Conservation (phyloP, 2,329 filamentous ascomycete genomes). For the Myriosclerotinia curreyana region DNA sequence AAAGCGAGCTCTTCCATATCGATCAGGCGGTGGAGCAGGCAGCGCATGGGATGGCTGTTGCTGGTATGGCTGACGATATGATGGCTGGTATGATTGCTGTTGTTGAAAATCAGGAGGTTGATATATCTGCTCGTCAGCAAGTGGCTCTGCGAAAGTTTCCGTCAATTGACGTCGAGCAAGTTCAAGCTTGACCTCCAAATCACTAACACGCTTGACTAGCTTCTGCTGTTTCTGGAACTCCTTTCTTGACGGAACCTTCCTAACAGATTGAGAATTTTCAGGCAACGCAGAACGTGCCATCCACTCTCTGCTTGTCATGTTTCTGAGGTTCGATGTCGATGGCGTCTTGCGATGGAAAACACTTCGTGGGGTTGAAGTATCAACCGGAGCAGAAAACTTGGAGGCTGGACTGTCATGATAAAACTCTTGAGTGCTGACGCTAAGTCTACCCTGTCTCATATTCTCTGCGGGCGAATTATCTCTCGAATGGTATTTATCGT, state of each 20-base stretch:
- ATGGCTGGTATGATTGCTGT: constrained; percentile 8
- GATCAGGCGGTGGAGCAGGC: constrained; percentile 25
- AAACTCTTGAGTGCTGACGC: constrained; percentile 28
- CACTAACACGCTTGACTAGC: constrained; percentile 56
- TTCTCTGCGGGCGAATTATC: constrained; percentile 29
- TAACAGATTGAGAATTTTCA: constrained; percentile 27
- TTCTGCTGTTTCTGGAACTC: constrained; percentile 57
- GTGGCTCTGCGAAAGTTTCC: constrained; percentile 44
- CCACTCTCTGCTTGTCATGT: constrained; percentile 22
- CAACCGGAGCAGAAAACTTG: constrained; percentile 22
- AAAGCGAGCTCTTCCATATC: constrained; percentile 40
- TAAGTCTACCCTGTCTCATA: constrained; percentile 33
- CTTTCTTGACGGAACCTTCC: constrained; percentile 51
- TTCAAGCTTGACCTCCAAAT: constrained; percentile 57
- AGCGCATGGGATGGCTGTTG: constrained; percentile 21
- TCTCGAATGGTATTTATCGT: constrained; percentile 19
- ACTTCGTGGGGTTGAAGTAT: constrained; percentile 26
- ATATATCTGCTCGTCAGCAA: constrained; percentile 32
- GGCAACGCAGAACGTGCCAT: not conserved
- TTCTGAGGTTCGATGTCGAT: constrained; percentile 33
- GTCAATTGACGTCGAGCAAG: constrained; percentile 54
- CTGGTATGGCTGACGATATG: not conserved
- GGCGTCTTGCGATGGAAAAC: constrained; percentile 32
- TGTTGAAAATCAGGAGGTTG: constrained; percentile 9
- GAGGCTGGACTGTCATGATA: constrained; percentile 19